These are phyloP conservation scores for Cladophialophora psammophila DNA, from an alignment of 2,329 filamentous ascomycete genomes.

Conservation along the genomic window DNA sequence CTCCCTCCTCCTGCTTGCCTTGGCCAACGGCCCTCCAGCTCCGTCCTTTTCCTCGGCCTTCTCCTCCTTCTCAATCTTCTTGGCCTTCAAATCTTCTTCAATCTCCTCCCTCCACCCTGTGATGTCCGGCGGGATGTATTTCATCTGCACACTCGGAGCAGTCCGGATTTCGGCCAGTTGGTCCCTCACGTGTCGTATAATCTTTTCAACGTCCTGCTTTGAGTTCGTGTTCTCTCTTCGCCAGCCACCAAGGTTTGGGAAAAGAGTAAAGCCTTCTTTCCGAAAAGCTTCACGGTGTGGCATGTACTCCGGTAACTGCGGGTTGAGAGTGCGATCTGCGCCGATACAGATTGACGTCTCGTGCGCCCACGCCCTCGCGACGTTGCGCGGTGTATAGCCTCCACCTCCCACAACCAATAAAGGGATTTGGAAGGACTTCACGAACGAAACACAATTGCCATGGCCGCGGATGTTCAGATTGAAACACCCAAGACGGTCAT, in stretches of 20 bases:
- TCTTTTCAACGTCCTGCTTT: slow-evolving; percentile 74
- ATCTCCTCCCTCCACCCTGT: slow-evolving; percentile 60
- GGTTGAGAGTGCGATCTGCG: slow-evolving; percentile 72
- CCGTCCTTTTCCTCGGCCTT: slow-evolving; percentile 51
- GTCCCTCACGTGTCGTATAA: slow-evolving; percentile 80
- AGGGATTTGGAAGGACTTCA: slow-evolving; percentile 80
- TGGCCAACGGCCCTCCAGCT: slow-evolving; percentile 40
- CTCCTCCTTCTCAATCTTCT: slow-evolving; percentile 52
- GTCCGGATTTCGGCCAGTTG: slow-evolving; percentile 85
- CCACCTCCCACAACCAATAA: slow-evolving; percentile 92
- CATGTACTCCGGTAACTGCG: slow-evolving; percentile 78
- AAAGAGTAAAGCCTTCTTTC: slow-evolving; percentile 78
- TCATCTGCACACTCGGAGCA: slow-evolving; percentile 87
- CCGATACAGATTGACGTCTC: slow-evolving; percentile 91
- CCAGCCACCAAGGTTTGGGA: slow-evolving; percentile 77
- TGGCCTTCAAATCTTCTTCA: slow-evolving; percentile 54
- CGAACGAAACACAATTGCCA: slow-evolving; percentile 86
- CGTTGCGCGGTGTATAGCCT: slow-evolving; percentile 95
- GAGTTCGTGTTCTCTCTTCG: slow-evolving; percentile 79
- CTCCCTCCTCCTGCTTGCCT: slow-evolving; percentile 38
- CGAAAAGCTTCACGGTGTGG: slow-evolving; percentile 90
- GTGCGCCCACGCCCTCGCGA: slow-evolving; percentile 95
- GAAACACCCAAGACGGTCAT: slow-evolving; percentile 92
- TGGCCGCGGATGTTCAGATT: slow-evolving; percentile 96
- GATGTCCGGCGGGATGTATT: slow-evolving; percentile 79